Conservation (phyloP, 148 eudicot genomes). For the Persicaria tinctoria region DNA sequence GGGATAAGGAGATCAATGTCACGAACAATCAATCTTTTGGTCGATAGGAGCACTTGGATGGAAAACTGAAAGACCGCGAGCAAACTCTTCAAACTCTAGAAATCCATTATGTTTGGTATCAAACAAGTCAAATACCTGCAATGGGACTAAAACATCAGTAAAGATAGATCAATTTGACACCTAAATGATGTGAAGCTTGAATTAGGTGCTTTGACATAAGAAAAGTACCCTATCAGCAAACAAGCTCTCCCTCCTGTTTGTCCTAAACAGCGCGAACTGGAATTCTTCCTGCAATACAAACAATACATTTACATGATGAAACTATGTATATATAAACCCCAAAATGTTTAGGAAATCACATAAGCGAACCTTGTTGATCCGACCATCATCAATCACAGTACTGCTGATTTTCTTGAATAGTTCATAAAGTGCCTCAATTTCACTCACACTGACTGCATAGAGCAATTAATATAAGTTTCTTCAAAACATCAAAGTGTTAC, state of each 20-base stretch:
- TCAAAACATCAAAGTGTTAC: too few relatives aligned
- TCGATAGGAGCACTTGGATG: conserved; percentile 90
- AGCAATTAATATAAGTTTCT: too few relatives aligned
- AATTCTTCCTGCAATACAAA: conserved; percentile 64
- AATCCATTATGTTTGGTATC: conserved; percentile 92
- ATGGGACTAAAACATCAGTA: background rate
- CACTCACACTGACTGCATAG: conserved; percentile 93
- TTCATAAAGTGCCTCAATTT: conserved; percentile 94
- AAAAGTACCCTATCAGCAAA: conserved; percentile 86
- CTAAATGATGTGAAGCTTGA: background rate
- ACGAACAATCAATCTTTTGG: conserved; percentile 90
- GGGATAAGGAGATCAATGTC: too few relatives aligned
- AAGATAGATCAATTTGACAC: background rate
- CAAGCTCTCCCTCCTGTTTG: conserved; percentile 93
- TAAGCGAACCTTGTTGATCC: conserved; percentile 70
- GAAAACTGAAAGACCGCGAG: conserved; percentile 93
- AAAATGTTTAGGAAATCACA: background rate
- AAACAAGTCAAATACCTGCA: conserved; percentile 92
- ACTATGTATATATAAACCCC: background rate
- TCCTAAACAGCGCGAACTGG: conserved; percentile 84
- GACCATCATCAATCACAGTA: conserved; percentile 84
- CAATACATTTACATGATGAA: too few relatives aligned
- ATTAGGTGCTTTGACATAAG: background rate
- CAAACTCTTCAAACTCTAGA: conserved; percentile 91
- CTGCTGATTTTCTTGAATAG: conserved; percentile 94